Conservation (phyloP, 805 yeast genomes). For the Hanseniaspora lindneri region DNA sequence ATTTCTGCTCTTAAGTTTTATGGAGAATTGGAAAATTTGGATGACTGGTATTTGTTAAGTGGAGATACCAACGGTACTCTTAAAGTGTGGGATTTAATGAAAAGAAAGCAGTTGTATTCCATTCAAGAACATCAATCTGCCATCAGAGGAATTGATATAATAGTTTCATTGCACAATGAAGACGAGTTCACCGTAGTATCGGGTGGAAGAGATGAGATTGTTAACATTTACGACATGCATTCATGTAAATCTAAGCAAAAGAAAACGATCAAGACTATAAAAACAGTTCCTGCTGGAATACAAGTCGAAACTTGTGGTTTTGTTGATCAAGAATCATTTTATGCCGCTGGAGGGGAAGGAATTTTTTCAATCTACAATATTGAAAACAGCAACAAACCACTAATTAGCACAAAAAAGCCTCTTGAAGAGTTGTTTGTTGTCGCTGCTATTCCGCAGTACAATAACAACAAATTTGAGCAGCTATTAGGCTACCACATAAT, state of each 20-base stretch:
- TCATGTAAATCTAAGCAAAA: constrained; percentile 31
- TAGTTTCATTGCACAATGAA: constrained; percentile 23
- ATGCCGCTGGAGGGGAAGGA: constrained; percentile 70
- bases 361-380: constrained; percentile 53
- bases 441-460: constrained; percentile 39
- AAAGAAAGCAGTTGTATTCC: constrained; percentile 54
- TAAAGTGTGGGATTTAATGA: constrained; percentile 53
- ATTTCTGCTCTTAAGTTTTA: constrained; percentile 62
- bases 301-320: constrained; percentile 65
- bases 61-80: constrained; percentile 50
- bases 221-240: constrained; percentile 39
- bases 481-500: constrained; percentile 31
- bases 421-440: constrained; percentile 63
- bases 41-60: constrained; percentile 67
- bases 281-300: constrained; percentile 62
- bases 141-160: constrained; percentile 71
- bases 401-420: constrained; percentile 36
- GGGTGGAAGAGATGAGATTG: constrained; percentile 82
- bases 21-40: constrained; percentile 53
- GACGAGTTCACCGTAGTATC: constrained; percentile 47
- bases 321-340: constrained; percentile 35
- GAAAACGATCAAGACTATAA: constrained; percentile 37
- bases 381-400: constrained; percentile 35
- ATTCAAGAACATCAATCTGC: constrained; percentile 70
- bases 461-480: constrained; percentile 33